A percentile compares a stretch with the other conserved stretches of the same genome.
phyloP scores from a whole-genome alignment of 257 asterid genomes.

The Rauvolfia tetraphylla region DNA sequence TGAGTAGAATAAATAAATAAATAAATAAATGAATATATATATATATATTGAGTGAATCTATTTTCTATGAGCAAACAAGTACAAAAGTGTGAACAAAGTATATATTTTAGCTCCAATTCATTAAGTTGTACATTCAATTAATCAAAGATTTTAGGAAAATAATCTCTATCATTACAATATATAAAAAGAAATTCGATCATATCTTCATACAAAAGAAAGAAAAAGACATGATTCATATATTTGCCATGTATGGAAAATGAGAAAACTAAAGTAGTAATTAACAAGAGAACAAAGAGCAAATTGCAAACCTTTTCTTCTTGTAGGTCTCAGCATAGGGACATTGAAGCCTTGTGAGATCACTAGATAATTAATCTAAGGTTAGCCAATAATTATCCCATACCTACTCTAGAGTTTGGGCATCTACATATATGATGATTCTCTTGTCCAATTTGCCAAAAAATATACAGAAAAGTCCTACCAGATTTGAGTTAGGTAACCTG shows the following conservation, averaged over 20 bases:
- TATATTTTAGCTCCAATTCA: no score
- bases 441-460: neutral
- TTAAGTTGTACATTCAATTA: neutral
- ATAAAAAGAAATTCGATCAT: neutral
- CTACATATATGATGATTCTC: neutral
- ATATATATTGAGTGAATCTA: no score
- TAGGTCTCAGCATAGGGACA: neutral
- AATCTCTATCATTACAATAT: neutral
- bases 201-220: neutral
- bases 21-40: no score
- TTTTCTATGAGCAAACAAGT: no score
- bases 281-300: neutral
- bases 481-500: conserved; percentile 11
- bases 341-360: neutral
- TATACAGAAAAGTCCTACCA: neutral
- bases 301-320: no score
- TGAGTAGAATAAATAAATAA: no score
- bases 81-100: no score
- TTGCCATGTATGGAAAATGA: neutral
- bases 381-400: neutral
- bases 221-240: neutral
- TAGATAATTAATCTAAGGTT: neutral
- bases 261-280: neutral
- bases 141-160: neutral
- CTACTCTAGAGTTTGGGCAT: neutral